phyloP scores from a whole-genome alignment of 1,284 basidiomycete genomes.

The Cryptococcus jaspeensis region DNA sequence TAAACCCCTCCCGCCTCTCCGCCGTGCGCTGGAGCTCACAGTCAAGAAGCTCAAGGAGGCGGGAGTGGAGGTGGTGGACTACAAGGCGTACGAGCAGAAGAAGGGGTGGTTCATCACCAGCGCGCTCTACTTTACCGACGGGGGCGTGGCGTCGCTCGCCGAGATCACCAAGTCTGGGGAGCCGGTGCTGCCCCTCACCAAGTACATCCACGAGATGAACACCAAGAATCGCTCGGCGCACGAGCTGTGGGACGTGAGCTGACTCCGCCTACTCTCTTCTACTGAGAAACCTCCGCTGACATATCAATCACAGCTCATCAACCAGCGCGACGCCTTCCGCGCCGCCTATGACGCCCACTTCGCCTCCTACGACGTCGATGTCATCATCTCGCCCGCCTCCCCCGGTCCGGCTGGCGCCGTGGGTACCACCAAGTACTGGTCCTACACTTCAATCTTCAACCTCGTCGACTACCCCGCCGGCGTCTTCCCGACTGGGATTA shows the following conservation, averaged over 20 bases:
- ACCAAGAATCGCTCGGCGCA: conserved; percentile 21
- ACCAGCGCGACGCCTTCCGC: conserved; percentile 36
- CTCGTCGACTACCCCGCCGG: conserved; percentile 65
- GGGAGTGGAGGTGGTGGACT: conserved; percentile 36
- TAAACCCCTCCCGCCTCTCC: conserved; percentile 46
- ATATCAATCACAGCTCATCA: conserved; percentile 32
- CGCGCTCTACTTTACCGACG: conserved; percentile 44
- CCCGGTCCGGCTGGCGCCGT: conserved; percentile 41
- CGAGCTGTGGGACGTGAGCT: conserved; percentile 33
- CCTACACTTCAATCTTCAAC: conserved; percentile 67
- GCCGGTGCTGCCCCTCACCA: conserved; percentile 37
- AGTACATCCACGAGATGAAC: conserved; percentile 34
- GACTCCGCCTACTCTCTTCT: not conserved
- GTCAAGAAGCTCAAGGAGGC: conserved; percentile 26
- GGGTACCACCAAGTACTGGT: conserved; percentile 42
- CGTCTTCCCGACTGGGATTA: conserved; percentile 63
- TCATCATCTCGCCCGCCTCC: conserved; percentile 40
- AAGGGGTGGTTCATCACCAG: conserved; percentile 37
- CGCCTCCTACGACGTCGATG: conserved; percentile 32
- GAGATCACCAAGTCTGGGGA: conserved; percentile 32
- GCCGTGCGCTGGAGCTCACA: conserved; percentile 40
- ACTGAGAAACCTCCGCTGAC: not conserved
- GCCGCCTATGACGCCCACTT: conserved; percentile 30
- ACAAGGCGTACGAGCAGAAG: conserved; percentile 20
- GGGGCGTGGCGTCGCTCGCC: no score